Evolutionary conservation across 2,329 filamentous ascomycete species (phyloP), one percentile per base, ranked within the genome.

Genomic region (Chrysoporthe austroafricana): DNA sequence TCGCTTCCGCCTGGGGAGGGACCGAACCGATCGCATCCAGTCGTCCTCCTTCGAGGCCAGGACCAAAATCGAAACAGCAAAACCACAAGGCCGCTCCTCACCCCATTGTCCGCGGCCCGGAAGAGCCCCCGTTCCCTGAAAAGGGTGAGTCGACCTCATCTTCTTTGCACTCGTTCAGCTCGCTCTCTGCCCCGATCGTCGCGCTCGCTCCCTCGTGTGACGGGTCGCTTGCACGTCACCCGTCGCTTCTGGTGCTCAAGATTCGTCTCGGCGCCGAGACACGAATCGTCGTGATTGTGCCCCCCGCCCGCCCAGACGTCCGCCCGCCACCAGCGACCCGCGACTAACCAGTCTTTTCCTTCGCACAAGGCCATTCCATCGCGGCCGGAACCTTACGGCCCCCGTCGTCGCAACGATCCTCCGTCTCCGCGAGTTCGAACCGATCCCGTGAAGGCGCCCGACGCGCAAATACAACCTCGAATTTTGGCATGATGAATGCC

Each of bases 401-500:
- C 46, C 77, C 79, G 52, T 62, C 68, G 16, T 81, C 80, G 59
- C 77, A 80, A 70, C 79, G 77, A 66, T 82, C 81, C 48, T 74
- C 76, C 58, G 70, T 76, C 57, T 82, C 80, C 5, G 68, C 76
- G 68, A 74, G 72, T 67, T 81, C 80, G 59, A 72, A 72, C 57
- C 73, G 71, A n/a, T 80, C 80, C 9, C 77, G 72, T 61, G 76
- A 79, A 54, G 79, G 77, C 67, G 72, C 75, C 66, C 74, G 79
- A 18, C 77, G 78, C 64, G 75, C 61, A n/a, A 70, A 69, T 32
- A 69, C 77, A 69, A 74, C 76, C 72, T 89, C 90, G 82, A 85
- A 88, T 65, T 70, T 70, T 70, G 87, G 87, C 74, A 86, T 88
- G 78, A 87, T 93, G 83, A 89, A 90, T 75, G 84, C 91, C 63